These are phyloP conservation scores for Erigeron philadelphicus DNA, from an alignment of 140 eudicot genomes.

Conservation along the genomic window DNA sequence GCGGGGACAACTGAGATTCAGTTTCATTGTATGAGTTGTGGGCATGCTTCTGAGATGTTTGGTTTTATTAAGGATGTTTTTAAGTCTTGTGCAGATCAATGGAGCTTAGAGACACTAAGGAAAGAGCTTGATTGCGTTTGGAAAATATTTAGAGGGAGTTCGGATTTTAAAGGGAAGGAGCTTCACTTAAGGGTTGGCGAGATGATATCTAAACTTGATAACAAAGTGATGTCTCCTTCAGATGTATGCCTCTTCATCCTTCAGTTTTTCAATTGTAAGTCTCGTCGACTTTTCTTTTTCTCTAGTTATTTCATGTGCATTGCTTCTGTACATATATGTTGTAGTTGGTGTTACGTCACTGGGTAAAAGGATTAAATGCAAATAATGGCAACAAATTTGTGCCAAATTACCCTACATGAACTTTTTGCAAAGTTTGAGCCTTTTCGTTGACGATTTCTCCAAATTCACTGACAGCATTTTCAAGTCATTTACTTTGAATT, in stretches of 20 bases:
- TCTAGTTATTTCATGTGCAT: neutral
- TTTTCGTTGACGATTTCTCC: too few species aligned
- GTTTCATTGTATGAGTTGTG: constrained; percentile 74
- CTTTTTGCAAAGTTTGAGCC: too few species aligned
- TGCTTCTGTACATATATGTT: too few species aligned
- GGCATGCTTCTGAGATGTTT: constrained; percentile 83
- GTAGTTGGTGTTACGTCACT: too few species aligned
- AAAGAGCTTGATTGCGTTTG: constrained; percentile 76
- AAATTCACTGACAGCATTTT: too few species aligned
- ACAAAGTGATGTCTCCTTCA: constrained; percentile 46
- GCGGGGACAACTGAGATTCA: constrained; percentile 55
- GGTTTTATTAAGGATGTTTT: constrained; percentile 77
- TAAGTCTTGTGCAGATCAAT: constrained; percentile 49
- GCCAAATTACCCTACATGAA: too few species aligned
- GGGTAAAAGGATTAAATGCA: too few species aligned
- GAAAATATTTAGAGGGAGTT: constrained; percentile 53
- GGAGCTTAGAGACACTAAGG: constrained; percentile 46
- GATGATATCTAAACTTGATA: constrained; percentile 44
- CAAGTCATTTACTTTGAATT: too few species aligned
- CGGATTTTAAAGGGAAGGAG: constrained; percentile 67
- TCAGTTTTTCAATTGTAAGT: constrained; percentile 69
- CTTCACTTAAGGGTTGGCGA: constrained; percentile 50
- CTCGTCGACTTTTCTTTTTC: neutral
- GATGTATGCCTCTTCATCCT: constrained; percentile 55
- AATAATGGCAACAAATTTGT: too few species aligned